phyloP scores from a whole-genome alignment of 148 eudicot genomes.

The Silene latifolia region DNA sequence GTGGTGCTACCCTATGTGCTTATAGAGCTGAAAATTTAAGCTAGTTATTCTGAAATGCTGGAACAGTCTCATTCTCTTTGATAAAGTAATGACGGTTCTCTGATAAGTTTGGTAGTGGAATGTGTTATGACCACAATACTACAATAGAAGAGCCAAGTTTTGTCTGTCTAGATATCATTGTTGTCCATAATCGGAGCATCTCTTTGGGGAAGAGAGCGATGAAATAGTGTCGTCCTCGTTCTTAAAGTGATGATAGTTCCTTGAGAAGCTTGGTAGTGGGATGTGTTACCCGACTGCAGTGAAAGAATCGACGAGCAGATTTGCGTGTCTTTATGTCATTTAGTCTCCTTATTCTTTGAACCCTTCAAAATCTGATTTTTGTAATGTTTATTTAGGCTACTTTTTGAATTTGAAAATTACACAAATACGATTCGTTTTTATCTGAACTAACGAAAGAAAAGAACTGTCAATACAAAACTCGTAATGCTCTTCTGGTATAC shows the following conservation, averaged over 20 bases:
- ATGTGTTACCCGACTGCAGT: background rate
- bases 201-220: background rate
- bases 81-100: background rate
- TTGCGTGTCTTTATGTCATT: too few relatives aligned
- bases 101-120: background rate
- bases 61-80: slow-evolving; percentile 1
- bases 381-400: too few relatives aligned
- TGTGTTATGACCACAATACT: background rate
- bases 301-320: background rate
- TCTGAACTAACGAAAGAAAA: background rate
- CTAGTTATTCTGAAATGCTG: slow-evolving; percentile 21
- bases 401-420: too few relatives aligned
- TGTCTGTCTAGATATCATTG: background rate
- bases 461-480: background rate
- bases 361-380: too few relatives aligned
- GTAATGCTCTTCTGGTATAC: too few relatives aligned
- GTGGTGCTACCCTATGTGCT: slow-evolving; percentile 8
- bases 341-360: too few relatives aligned
- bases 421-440: too few relatives aligned
- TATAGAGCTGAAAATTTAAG: slow-evolving; percentile 17
- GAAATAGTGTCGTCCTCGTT: slow-evolving; percentile 1
- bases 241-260: background rate
- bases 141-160: background rate
- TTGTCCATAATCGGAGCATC: background rate
- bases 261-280: background rate